Percentiles rank a stretch among this genome's conserved stretches.
phyloP scores from a whole-genome alignment of 2,329 filamentous ascomycete genomes.

The Sordariomycetes sp. region DNA sequence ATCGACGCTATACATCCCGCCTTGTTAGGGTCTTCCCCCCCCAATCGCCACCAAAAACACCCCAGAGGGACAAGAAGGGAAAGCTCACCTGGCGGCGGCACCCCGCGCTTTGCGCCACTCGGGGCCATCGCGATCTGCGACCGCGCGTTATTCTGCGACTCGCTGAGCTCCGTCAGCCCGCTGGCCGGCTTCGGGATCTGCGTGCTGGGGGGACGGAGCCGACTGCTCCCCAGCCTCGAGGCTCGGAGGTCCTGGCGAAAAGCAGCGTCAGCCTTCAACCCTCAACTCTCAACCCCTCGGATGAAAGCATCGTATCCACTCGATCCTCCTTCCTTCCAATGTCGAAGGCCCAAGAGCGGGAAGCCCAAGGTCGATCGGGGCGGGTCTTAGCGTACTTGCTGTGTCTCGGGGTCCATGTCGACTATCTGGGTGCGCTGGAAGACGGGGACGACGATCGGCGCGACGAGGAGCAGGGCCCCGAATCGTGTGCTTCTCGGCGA shows the following conservation, averaged over 20 bases:
- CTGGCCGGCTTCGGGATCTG: not conserved
- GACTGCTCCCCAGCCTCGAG: constrained; percentile 4
- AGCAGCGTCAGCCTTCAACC: not conserved
- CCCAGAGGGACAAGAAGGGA: constrained; percentile 9
- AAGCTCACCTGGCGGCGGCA: constrained; percentile 27
- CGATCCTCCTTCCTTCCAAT: not conserved
- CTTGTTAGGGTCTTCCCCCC: not conserved
- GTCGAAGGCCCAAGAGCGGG: not conserved
- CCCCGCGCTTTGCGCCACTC: constrained; percentile 35
- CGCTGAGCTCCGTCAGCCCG: constrained; percentile 30
- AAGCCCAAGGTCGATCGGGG: not conserved
- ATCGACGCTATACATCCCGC: not conserved
- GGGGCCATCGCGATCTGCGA: constrained; percentile 25
- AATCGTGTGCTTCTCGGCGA: not conserved
- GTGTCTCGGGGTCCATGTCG: constrained; percentile 19
- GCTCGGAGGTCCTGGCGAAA: constrained; percentile 5
- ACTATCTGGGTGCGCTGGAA: constrained; percentile 10
- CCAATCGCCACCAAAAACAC: not conserved
- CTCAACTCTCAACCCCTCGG: no score
- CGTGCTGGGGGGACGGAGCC: constrained; percentile 1
- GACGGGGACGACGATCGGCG: constrained; percentile 15
- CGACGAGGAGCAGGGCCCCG: constrained; percentile 24
- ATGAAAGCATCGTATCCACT: not conserved
- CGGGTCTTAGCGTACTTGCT: not conserved
- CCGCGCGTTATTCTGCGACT: constrained; percentile 47